Base-by-base conservation (phyloP, 192 early-diverging fungal genomes). In the Pilaira anomala region DNA sequence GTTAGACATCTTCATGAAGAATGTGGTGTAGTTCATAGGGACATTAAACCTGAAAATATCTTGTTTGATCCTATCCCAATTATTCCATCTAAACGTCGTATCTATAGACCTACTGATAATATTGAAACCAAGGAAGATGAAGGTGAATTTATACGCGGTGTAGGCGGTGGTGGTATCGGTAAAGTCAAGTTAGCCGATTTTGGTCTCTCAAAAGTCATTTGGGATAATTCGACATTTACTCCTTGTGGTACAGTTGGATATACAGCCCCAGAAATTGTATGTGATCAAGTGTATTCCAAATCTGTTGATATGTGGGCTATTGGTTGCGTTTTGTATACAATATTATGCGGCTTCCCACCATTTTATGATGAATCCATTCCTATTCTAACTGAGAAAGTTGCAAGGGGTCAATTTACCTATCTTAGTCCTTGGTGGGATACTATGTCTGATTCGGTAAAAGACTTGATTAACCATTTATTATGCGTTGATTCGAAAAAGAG, bases 11-110 rank as follows among this genome's bases (percentile, higher is more conserved):
- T 95, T 48, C 94, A 97, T 69, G 85, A 87, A 45, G 84, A 90
- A 65, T 76, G 76, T 51, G 87, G 89, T 52, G 80, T 93, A 28
- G 84, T 91, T 49, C 91, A 93, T 74, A 77, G 94, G 24, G 94
- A 97, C 69, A 93, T 97, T 60, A 97, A 97, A 78, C 88, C 88
- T 16, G 94, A 97, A 66, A 97, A 97, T 66, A 83, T 95, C 50
- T 70, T 90, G 12, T 89, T 90, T 72, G 83, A 86, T 62, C 76
- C 85, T 11, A 89, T 89, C 21, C 83, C 89, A 0, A 74, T 89
- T 14, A 80, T 85, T 30, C 83, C 85, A 7, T 83, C 83, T 7
- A 55, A 62, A 39, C 42, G 39, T 50, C 33, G 40, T 12, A 58
- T 14, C 5, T 39, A 16, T 3, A 25, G 50, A 13, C 49, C 49